Conservation (phyloP, 2,329 filamentous ascomycete genomes). For the Sporothrix inflata region DNA sequence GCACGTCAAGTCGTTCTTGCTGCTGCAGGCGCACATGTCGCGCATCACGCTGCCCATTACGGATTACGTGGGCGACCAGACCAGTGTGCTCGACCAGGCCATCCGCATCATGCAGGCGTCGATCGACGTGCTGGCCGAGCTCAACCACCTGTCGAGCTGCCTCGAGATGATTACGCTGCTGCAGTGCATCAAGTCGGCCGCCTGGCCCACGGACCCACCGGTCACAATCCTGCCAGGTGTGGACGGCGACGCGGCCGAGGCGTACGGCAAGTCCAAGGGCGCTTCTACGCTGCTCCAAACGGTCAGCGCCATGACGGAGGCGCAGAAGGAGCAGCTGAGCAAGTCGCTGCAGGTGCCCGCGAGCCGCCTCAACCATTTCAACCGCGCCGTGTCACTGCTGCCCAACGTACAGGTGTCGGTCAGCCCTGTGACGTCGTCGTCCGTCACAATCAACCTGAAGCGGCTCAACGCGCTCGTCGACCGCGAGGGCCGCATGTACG, state of each 20-base stretch:
- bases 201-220: conserved; percentile 84
- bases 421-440: conserved; percentile 60
- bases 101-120: conserved; percentile 96
- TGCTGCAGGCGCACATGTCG: conserved; percentile 94
- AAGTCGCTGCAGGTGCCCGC: conserved; percentile 55
- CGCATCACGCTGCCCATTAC: conserved; percentile 90
- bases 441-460: conserved; percentile 65
- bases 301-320: conserved; percentile 44
- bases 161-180: conserved; percentile 82
- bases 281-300: conserved; percentile 43
- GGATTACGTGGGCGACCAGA: conserved; percentile 95
- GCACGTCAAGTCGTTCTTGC: conserved; percentile 92
- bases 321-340: conserved; percentile 50
- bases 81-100: conserved; percentile 86
- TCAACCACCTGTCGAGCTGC: conserved; percentile 79
- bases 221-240: conserved; percentile 80
- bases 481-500: conserved; percentile 75
- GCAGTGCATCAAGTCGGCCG: conserved; percentile 88
- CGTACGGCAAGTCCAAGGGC: not conserved
- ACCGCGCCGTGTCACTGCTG: conserved; percentile 65
- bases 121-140: conserved; percentile 89
- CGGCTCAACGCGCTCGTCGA: conserved; percentile 69
- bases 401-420: conserved; percentile 70
- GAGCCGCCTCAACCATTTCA: conserved; percentile 51
- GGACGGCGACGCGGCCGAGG: conserved; percentile 37